These are phyloP conservation scores for Schizonepeta tenuifolia DNA, from an alignment of 257 asterid genomes.

Conservation along the genomic window DNA sequence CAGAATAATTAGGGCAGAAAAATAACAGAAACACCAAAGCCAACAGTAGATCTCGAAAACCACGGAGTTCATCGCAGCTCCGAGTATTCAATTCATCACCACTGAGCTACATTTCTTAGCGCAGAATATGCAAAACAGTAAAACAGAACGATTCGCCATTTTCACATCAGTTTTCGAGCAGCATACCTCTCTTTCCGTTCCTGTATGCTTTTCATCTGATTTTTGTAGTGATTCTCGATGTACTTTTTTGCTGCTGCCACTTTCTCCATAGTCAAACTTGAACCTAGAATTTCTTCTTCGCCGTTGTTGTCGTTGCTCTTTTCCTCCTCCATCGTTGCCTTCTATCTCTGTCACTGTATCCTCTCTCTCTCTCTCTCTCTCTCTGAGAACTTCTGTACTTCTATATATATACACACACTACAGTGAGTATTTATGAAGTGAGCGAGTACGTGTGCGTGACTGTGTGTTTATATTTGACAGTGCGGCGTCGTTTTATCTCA, in stretches of 20 bases:
- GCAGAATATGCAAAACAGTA: slow-evolving; percentile 16
- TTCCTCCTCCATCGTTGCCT: slow-evolving; percentile 52
- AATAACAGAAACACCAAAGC: slow-evolving; percentile 22
- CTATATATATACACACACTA: background rate
- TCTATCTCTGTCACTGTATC: slow-evolving; percentile 23
- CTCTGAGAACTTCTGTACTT: slow-evolving; percentile 14
- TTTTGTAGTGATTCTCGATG: slow-evolving; percentile 96
- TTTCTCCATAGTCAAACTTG: slow-evolving; percentile 94
- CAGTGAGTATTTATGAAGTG: slow-evolving; percentile 13
- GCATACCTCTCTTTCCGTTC: slow-evolving; percentile 87
- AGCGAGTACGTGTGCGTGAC: slow-evolving; percentile 15
- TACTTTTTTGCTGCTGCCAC: slow-evolving; percentile 98
- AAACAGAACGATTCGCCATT: slow-evolving; percentile 16
- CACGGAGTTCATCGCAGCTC: slow-evolving; percentile 18
- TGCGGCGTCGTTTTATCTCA: slow-evolving; percentile 35
- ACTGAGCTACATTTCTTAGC: slow-evolving; percentile 30
- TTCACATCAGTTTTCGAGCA: slow-evolving; percentile 4
- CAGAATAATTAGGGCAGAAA: slow-evolving; percentile 1
- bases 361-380: slow-evolving; percentile 35
- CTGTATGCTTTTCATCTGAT: slow-evolving; percentile 94
- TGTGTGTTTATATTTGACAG: background rate
- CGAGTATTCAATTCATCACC: slow-evolving; percentile 22
- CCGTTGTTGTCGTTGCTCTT: slow-evolving; percentile 25
- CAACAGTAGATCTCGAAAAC: slow-evolving; percentile 46
- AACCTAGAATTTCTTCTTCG: slow-evolving; percentile 80